A percentile compares a stretch with the other conserved stretches of the same genome.
These are phyloP conservation scores for Plantago ovata DNA, from an alignment of 257 asterid genomes.

Conservation along the genomic window DNA sequence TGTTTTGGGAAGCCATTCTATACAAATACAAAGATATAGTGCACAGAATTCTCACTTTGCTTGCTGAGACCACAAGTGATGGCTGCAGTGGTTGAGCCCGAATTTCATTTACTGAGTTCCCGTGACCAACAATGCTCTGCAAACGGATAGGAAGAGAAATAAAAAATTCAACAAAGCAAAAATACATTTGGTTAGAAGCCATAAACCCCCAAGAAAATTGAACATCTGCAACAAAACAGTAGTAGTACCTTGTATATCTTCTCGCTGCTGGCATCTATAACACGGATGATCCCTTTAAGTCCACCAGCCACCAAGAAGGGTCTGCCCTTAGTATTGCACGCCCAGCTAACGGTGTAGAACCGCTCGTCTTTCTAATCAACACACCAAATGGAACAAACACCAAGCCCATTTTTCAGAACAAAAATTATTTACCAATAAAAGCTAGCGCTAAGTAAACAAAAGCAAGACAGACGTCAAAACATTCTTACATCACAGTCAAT, in stretches of 20 bases:
- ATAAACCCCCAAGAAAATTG: too few relatives aligned
- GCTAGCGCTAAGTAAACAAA: too few relatives aligned
- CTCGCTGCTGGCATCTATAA: slow-evolving; percentile 84
- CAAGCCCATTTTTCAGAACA: too few relatives aligned
- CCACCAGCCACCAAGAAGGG: slow-evolving; percentile 94
- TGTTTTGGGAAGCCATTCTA: neutral
- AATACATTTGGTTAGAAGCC: too few relatives aligned
- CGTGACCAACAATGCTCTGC: slow-evolving; percentile 97
- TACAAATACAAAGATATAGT: slow-evolving; percentile 11
- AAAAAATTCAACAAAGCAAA: neutral
- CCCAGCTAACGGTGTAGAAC: slow-evolving; percentile 97
- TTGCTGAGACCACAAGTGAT: slow-evolving; percentile 89
- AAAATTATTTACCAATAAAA: too few relatives aligned
- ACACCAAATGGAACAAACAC: slow-evolving; percentile 30
- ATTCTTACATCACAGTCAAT: slow-evolving; percentile 89
- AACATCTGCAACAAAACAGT: too few relatives aligned
- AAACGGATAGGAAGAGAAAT: slow-evolving; percentile 7
- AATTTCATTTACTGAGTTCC: slow-evolving; percentile 90
- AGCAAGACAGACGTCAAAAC: too few relatives aligned
- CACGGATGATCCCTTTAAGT: slow-evolving; percentile 79
- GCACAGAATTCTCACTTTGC: slow-evolving; percentile 61
- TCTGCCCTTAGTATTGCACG: slow-evolving; percentile 75
- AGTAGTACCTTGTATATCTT: slow-evolving; percentile 88
- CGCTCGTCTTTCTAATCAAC: slow-evolving; percentile 93
- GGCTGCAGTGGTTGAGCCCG: slow-evolving; percentile 89